Percentiles rank a stretch among this genome's conserved stretches.
Conservation (phyloP, 2,329 filamentous ascomycete species). For the Colletotrichum liaoningense region DNA sequence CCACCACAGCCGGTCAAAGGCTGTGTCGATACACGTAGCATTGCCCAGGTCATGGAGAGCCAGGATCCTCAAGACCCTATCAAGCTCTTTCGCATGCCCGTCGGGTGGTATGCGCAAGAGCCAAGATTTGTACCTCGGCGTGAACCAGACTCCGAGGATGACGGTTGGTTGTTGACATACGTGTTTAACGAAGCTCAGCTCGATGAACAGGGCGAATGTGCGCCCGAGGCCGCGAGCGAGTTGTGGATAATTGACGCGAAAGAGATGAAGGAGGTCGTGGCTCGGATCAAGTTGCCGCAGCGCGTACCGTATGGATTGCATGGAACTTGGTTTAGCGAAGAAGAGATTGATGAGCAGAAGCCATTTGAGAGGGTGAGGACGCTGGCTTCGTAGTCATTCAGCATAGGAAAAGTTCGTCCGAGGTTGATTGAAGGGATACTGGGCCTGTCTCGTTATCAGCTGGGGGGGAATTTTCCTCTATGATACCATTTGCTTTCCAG, state of each 20-base stretch:
- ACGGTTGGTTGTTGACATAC: slow-evolving; percentile 75
- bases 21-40: slow-evolving; percentile 68
- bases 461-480: not conserved
- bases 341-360: slow-evolving; percentile 62
- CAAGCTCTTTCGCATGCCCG: slow-evolving; percentile 70
- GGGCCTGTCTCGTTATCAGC: not conserved
- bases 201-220: slow-evolving; percentile 58
- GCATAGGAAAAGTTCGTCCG: not conserved
- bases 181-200: slow-evolving; percentile 78
- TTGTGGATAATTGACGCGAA: slow-evolving; percentile 76
- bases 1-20: slow-evolving; percentile 64
- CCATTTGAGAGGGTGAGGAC: slow-evolving; percentile 35
- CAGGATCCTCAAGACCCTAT: slow-evolving; percentile 64
- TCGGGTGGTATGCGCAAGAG: slow-evolving; percentile 74
- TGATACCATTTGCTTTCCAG: slow-evolving; percentile 19
- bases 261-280: slow-evolving; percentile 70
- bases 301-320: slow-evolving; percentile 78
- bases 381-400: not conserved
- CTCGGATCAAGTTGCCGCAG: slow-evolving; percentile 69
- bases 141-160: slow-evolving; percentile 63
- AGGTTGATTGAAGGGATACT: not conserved
- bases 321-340: slow-evolving; percentile 69
- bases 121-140: slow-evolving; percentile 70
- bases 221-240: slow-evolving; percentile 62
- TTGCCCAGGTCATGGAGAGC: slow-evolving; percentile 62